phyloP scores from a whole-genome alignment of 1,284 basidiomycete species.

The Neotropicomus parvogracilis region DNA sequence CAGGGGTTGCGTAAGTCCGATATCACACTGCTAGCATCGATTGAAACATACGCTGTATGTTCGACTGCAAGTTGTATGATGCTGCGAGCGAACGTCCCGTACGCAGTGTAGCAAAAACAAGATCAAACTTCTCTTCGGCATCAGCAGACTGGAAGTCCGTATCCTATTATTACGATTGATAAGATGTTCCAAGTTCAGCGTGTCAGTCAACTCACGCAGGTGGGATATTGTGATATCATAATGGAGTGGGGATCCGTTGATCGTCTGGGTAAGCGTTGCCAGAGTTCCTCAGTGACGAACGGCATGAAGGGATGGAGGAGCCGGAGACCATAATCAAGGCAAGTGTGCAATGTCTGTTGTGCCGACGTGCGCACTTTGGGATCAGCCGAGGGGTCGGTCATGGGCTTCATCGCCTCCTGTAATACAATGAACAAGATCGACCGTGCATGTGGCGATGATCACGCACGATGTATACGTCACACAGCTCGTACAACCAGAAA shows the following conservation, averaged over 20 bases:
- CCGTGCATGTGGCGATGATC: background rate
- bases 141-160: conserved; percentile 62
- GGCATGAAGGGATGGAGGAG: conserved; percentile 99
- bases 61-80: conserved; percentile 87
- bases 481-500: conserved; percentile 98
- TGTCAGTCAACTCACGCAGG: conserved; percentile 51
- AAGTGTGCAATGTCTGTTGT: conserved; percentile 95
- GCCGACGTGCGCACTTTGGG: conserved; percentile 70
- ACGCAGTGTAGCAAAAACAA: conserved; percentile 79
- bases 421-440: conserved; percentile 8
- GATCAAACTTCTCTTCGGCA: conserved; percentile 84
- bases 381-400: conserved; percentile 79
- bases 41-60: conserved; percentile 69
- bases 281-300: conserved; percentile 97
- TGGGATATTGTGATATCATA: conserved; percentile 85
- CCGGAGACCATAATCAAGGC: conserved; percentile 86
- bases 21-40: background rate
- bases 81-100: conserved; percentile 83
- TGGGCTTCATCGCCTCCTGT: conserved; percentile 96
- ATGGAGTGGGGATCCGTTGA: conserved; percentile 83
- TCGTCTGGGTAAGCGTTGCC: conserved; percentile 91
- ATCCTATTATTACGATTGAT: conserved; percentile 42
- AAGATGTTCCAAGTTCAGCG: background rate
- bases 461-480: conserved; percentile 95
- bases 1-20: conserved; percentile 1